Conservation (phyloP, 805 yeast species). For the Teunomyces tritomae region DNA sequence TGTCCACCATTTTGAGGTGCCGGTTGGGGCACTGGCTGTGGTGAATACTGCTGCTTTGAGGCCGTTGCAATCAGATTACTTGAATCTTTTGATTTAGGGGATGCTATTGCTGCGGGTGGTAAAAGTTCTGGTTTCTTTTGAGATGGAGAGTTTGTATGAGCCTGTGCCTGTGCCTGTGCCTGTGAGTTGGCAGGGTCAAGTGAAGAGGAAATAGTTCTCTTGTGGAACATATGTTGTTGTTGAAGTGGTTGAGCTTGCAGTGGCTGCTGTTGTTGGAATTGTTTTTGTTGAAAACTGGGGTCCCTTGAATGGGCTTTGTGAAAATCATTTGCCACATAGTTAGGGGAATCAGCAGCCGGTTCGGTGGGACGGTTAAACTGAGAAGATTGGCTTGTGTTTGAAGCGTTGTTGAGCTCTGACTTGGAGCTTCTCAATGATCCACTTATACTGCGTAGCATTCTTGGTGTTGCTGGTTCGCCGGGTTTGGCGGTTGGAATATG, state of each 20-base stretch:
- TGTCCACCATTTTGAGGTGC: constrained; percentile 2
- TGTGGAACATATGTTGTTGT: constrained; percentile 3
- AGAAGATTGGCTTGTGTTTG: constrained; percentile 9
- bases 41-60: neutral
- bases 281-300: constrained; percentile 9
- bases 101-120: constrained; percentile 30
- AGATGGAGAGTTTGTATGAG: constrained; percentile 3
- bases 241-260: neutral
- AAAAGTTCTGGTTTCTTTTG: constrained; percentile 20
- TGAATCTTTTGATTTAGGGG: constrained; percentile 8
- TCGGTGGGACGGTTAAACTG: neutral
- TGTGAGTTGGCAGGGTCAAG: constrained; percentile 4
- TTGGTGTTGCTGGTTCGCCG: constrained; percentile 60
- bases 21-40: neutral
- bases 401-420: constrained; percentile 5
- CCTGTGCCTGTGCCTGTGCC: constrained; percentile 4
- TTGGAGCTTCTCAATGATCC: constrained; percentile 27
- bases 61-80: neutral
- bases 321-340: constrained; percentile 8
- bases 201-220: constrained; percentile 6
- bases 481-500: constrained; percentile 6
- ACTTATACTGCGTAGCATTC: constrained; percentile 62
- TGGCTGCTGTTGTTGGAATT: constrained; percentile 3
- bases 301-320: constrained; percentile 15
- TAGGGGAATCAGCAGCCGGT: constrained; percentile 11